These are phyloP conservation scores for Aurinia saxatilis DNA, from an alignment of 345 rosid genomes.

Conservation along the genomic window DNA sequence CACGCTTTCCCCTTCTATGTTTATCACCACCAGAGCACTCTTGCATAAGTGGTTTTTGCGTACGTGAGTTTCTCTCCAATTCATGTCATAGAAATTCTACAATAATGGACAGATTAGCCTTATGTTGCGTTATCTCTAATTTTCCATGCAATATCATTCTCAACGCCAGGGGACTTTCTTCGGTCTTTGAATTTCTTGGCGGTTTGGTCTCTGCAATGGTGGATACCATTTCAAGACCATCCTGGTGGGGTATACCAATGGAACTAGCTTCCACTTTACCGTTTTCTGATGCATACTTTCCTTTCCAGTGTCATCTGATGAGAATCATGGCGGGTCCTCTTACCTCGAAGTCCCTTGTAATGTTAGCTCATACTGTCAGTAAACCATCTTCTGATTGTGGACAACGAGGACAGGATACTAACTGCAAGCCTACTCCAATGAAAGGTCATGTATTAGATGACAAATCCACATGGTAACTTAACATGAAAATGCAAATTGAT, in stretches of 20 bases:
- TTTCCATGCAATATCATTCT: neutral
- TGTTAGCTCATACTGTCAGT: conserved; percentile 35
- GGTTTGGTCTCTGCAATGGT: conserved; percentile 42
- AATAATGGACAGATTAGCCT: neutral
- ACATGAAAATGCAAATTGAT: neutral
- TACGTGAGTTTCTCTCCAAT: conserved; percentile 44
- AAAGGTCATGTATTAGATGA: conserved; percentile 35
- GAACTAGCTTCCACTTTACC: conserved; percentile 54
- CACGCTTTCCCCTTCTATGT: conserved; percentile 21
- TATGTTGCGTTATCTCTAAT: neutral
- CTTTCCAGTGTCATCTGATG: conserved; percentile 33
- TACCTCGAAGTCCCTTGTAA: conserved; percentile 31
- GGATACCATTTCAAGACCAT: conserved; percentile 57
- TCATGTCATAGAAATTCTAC: neutral
- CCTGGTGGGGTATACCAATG: conserved; percentile 56
- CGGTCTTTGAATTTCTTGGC: conserved; percentile 46
- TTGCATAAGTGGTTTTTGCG: conserved; percentile 67
- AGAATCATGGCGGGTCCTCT: conserved; percentile 50
- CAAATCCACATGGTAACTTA: conserved; percentile 56
- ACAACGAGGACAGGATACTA: conserved; percentile 15
- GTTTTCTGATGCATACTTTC: conserved; percentile 61
- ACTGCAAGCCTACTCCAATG: conserved; percentile 19
- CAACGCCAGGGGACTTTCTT: conserved; percentile 57
- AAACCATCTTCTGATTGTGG: conserved; percentile 10
- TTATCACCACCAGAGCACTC: conserved; percentile 33